A percentile compares a stretch with the other conserved stretches of the same genome.
Conservation (phyloP, 2,329 filamentous ascomycete genomes). For the Salinomyces thailandicus region DNA sequence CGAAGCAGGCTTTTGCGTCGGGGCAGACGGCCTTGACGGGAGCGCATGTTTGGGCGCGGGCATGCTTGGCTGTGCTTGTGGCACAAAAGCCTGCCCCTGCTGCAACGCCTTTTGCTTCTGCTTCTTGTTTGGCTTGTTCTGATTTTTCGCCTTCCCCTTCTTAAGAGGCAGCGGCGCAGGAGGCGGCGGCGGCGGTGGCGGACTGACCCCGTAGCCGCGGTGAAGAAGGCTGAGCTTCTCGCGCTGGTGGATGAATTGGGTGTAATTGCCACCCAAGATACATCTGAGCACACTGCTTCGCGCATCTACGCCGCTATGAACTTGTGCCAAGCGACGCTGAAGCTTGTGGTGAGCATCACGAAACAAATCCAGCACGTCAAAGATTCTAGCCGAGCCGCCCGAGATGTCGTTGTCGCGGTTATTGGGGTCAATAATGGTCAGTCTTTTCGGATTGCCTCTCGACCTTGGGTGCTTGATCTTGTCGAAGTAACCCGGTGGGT, state of each 20-base stretch:
- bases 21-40: too few species aligned
- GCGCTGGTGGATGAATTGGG: slow-evolving; percentile 60
- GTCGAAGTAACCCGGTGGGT: slow-evolving; percentile 61
- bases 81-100: too few species aligned
- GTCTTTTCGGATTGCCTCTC: slow-evolving; percentile 49
- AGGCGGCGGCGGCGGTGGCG: slow-evolving; percentile 3
- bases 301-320: slow-evolving; percentile 28
- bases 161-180: background rate
- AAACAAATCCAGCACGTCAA: slow-evolving; percentile 60
- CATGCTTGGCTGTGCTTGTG: too few species aligned
- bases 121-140: background rate
- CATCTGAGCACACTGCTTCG: slow-evolving; percentile 54
- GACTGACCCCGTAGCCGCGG: slow-evolving; percentile 4
- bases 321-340: slow-evolving; percentile 24
- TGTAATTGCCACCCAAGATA: slow-evolving; percentile 70
- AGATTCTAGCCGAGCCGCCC: slow-evolving; percentile 65
- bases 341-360: slow-evolving; percentile 51
- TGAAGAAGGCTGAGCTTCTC: slow-evolving; percentile 40
- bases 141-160: background rate
- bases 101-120: too few species aligned
- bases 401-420: slow-evolving; percentile 78
- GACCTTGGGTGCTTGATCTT: slow-evolving; percentile 48
- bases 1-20: too few species aligned
- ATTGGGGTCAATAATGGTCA: slow-evolving; percentile 90
- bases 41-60: too few species aligned